phyloP scores from a whole-genome alignment of 495 filamentous ascomycete genomes.

The Penicillium nucicola region DNA sequence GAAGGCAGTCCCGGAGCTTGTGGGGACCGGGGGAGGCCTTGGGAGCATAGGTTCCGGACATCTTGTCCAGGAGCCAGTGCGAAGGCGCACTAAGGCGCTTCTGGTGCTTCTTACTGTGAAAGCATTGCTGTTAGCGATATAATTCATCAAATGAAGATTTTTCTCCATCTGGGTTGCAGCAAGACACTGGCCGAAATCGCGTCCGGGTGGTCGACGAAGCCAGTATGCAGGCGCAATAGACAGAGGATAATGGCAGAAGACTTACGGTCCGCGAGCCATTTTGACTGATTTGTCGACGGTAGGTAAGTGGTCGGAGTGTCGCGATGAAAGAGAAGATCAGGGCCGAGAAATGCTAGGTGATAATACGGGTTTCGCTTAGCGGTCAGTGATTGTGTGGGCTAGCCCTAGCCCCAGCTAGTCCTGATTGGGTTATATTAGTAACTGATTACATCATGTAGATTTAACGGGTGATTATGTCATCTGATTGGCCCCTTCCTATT shows the following conservation, averaged over 20 bases:
- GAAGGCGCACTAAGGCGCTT: conserved; percentile 98
- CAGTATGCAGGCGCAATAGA: not conserved
- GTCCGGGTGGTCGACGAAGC: not conserved
- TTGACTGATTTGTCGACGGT: conserved; percentile 47
- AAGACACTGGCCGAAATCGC: not conserved
- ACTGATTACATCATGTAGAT: not conserved
- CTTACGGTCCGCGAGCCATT: conserved; percentile 71
- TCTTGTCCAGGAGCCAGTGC: conserved; percentile 99
- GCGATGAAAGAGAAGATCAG: conserved; percentile 20
- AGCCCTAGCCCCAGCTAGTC: conserved; percentile 35
- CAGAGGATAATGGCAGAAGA: conserved; percentile 15
- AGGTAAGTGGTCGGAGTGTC: conserved; percentile 43
- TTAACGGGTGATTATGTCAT: conserved; percentile 10
- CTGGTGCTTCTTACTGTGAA: conserved; percentile 92
- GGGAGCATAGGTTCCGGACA: conserved; percentile 95
- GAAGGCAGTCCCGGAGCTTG: conserved; percentile 98
- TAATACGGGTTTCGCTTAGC: conserved; percentile 41
- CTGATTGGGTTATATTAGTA: conserved; percentile 7
- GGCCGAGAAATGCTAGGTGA: conserved; percentile 7
- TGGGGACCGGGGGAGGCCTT: conserved; percentile 95
- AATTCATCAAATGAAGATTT: conserved; percentile 6
- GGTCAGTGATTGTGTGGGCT: conserved; percentile 22
- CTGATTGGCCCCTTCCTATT: not conserved
- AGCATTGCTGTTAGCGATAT: conserved; percentile 31
- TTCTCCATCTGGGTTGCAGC: not conserved